Percentiles rank a stretch among this genome's conserved stretches.
phyloP scores from a whole-genome alignment of 306 rosid species.

The Pueraria montana region DNA sequence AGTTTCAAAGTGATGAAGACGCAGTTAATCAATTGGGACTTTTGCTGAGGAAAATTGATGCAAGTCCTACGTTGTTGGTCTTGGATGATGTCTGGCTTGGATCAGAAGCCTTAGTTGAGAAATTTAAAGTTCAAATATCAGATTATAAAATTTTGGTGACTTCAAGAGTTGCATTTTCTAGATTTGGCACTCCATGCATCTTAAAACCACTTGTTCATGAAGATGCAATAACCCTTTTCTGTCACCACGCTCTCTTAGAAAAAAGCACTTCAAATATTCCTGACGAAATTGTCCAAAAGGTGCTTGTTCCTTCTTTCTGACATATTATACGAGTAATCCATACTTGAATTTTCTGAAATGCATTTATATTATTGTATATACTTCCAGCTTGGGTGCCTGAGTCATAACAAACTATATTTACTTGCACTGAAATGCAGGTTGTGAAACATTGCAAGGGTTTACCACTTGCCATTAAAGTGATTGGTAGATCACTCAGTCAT shows the following conservation, averaged over 20 bases:
- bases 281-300: conserved; percentile 50
- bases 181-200: conserved; percentile 24
- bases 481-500: conserved; percentile 56
- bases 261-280: conserved; percentile 33
- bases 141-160: conserved; percentile 1
- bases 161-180: conserved; percentile 19
- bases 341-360: background rate
- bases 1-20: background rate
- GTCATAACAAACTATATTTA: background rate
- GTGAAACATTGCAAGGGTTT: conserved; percentile 62
- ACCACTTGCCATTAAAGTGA: conserved; percentile 64
- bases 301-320: conserved; percentile 25
- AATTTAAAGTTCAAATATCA: background rate
- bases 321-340: background rate
- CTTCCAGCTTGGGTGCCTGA: no score
- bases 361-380: no score
- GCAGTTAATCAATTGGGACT: conserved; percentile 28
- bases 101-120: background rate
- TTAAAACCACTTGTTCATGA: conserved; percentile 38
- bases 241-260: conserved; percentile 47
- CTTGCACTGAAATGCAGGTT: conserved; percentile 54
- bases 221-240: conserved; percentile 60
- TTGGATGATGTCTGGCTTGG: conserved; percentile 52
- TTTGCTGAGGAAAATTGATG: conserved; percentile 29
- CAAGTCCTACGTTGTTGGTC: conserved; percentile 50